Evolutionary conservation across 192 early-diverging fungal species (phyloP).

Genomic region (Backusella liffmaniae): DNA sequence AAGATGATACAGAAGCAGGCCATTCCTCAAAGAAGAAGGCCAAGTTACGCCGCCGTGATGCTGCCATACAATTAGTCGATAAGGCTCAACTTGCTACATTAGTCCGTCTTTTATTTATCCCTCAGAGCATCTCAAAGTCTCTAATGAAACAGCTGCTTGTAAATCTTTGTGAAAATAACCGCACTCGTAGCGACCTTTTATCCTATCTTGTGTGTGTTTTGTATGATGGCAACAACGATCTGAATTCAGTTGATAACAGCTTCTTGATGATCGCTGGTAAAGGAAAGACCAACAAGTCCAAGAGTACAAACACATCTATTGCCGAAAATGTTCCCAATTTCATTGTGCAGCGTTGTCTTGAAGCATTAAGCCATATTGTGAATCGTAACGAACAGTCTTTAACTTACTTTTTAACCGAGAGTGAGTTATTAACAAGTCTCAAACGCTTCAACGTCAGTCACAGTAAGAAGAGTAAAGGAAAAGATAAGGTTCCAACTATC

Average conservation of each 20-base stretch:
- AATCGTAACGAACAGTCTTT: constrained; percentile 73
- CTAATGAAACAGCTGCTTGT: constrained; percentile 68
- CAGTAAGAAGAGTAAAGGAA: constrained; percentile 70
- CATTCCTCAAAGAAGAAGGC: constrained; percentile 34
- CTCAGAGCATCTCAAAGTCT: constrained; percentile 68
- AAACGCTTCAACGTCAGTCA: constrained; percentile 42
- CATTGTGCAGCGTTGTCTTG: constrained; percentile 87
- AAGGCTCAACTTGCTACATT: constrained; percentile 77
- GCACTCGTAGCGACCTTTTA: constrained; percentile 80
- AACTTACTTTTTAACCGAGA: constrained; percentile 76
- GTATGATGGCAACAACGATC: constrained; percentile 75
- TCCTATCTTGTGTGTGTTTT: constrained; percentile 85
- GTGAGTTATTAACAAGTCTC: constrained; percentile 55
- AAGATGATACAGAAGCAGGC: background rate
- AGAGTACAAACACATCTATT: constrained; percentile 20
- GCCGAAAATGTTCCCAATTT: constrained; percentile 79
- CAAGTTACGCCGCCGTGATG: constrained; percentile 44
- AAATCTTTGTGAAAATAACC: constrained; percentile 89
- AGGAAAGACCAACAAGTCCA: constrained; percentile 48
- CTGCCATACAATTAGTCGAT: constrained; percentile 82
- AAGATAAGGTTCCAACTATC: constrained; percentile 46
- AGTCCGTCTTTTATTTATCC: constrained; percentile 84
- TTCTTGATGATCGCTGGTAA: constrained; percentile 71
- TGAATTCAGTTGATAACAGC: constrained; percentile 73
- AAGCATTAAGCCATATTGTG: constrained; percentile 79